Conservation (phyloP, 345 rosid genomes). For the Ailanthus altissimus region DNA sequence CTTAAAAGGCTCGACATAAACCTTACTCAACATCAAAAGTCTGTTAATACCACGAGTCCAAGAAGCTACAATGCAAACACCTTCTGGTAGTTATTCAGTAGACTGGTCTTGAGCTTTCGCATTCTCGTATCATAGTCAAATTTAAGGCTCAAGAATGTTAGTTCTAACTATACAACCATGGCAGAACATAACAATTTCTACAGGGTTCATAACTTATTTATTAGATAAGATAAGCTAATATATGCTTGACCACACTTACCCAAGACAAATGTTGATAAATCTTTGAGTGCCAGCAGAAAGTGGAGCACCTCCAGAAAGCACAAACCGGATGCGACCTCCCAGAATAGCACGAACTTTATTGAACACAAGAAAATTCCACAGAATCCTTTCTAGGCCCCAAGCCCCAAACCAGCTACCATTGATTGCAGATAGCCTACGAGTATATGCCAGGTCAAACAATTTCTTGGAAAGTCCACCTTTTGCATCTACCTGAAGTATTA, state of each 20-base stretch:
- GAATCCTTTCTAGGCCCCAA: slow-evolving; percentile 80
- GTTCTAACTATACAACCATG: background rate
- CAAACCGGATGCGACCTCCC: slow-evolving; percentile 89
- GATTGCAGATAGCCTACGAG: slow-evolving; percentile 87
- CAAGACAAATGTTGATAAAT: slow-evolving; percentile 96
- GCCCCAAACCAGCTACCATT: slow-evolving; percentile 98
- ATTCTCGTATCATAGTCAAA: background rate
- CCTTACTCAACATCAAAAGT: background rate
- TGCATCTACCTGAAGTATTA: slow-evolving; percentile 65
- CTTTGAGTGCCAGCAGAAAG: slow-evolving; percentile 96
- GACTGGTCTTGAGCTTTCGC: background rate
- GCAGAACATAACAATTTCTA: background rate
- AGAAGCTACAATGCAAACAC: background rate
- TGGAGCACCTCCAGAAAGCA: slow-evolving; percentile 99
- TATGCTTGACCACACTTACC: slow-evolving; percentile 53
- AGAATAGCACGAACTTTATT: slow-evolving; percentile 77
- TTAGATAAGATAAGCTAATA: slow-evolving; percentile 20
- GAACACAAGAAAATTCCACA: slow-evolving; percentile 90
- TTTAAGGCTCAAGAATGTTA: background rate
- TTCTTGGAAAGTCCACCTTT: slow-evolving; percentile 80
- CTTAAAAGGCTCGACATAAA: background rate
- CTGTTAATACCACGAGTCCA: background rate
- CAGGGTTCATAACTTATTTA: slow-evolving; percentile 3
- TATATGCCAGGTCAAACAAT: slow-evolving; percentile 87
- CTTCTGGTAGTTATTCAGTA: background rate